Base-by-base conservation (phyloP, 306 rosid genomes). In the Mimosa bimucronata region DNA sequence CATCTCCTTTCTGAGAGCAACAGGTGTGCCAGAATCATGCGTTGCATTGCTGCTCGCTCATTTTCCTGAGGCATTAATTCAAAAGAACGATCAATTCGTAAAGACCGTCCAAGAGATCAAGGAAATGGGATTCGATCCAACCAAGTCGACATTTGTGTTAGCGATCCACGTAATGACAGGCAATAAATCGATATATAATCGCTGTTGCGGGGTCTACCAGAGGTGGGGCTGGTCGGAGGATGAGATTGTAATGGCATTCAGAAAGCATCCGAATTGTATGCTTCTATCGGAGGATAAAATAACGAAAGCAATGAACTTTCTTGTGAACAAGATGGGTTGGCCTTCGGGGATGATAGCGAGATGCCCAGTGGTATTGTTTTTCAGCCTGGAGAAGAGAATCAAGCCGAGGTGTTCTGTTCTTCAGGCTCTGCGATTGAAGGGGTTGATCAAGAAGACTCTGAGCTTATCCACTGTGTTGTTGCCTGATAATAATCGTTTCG, bases 251-350 rank as follows among this genome's bases (percentile, higher is more conserved):
- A 9, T 46, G 78, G 52, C 83, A 37, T 80, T 80, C 62, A 73
- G 19, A 64, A 80, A 80, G 83, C 83, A 80, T 30, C 83, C 83
- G 2, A 60, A 80, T 46, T 80, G 74, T 38, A 73, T 73, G 78
- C 57, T 80, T 42, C 19, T 80, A 26, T 80, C 83, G 1, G 83
- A 80, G 78, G 62, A 62, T 23, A 80, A 80, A 38, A 73, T 80
- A 73, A 80, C 57, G 74, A 80, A 80, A 41, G 29, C 74, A 26
- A 80, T 80, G 79, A 78, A 80, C 65, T 80, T 73, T 53, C 41
- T 73, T 7, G 83, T 80, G 74, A 80, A 80, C 78, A 46, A 80
- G 67, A 80, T 72, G 79, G 78, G 83, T 31, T 64, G 78, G 83
- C 79, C 83, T 44, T 80, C 68, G 21, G 26, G 74, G 77, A 80